These are phyloP conservation scores for Xerocomus minutiporus DNA, from an alignment of 1,284 basidiomycete genomes.

Conservation along the genomic window DNA sequence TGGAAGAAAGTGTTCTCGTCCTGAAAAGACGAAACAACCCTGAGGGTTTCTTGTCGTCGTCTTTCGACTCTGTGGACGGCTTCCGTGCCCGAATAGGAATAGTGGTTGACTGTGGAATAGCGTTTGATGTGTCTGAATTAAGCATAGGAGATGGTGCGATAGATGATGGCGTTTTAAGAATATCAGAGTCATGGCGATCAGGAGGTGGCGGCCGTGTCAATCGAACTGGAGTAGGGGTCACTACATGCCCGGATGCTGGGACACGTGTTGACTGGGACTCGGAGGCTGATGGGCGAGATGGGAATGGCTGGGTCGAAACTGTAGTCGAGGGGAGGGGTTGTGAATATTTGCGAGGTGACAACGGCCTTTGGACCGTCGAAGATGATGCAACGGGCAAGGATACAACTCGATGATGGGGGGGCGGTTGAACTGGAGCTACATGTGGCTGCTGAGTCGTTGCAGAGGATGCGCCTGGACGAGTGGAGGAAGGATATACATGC, in stretches of 20 bases:
- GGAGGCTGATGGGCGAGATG: constrained; percentile 19
- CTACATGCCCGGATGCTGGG: constrained; percentile 18
- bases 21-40: constrained; percentile 32
- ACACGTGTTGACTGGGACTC: constrained; percentile 17
- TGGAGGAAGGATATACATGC: constrained; percentile 20
- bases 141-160: constrained; percentile 42
- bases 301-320: constrained; percentile 32
- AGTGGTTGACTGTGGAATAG: constrained; percentile 9
- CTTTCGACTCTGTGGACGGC: constrained; percentile 32
- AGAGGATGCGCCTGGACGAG: constrained; percentile 19
- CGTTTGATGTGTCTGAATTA: constrained; percentile 15
- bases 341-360: constrained; percentile 30
- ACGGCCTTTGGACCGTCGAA: constrained; percentile 20
- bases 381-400: constrained; percentile 24
- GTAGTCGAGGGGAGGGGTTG: constrained; percentile 26
- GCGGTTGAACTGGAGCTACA: constrained; percentile 19
- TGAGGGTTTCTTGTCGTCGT: constrained; percentile 29
- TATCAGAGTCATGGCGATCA: constrained; percentile 39
- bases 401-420: constrained; percentile 27
- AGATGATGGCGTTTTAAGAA: constrained; percentile 53
- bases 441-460: constrained; percentile 21
- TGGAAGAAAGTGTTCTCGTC: constrained; percentile 32
- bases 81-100: constrained; percentile 25
- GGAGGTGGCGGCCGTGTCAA: constrained; percentile 11
- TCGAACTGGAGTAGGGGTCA: constrained; percentile 23